A percentile compares a stretch with the other conserved stretches of the same genome.
These are phyloP conservation scores for Metschnikowia borealis DNA, from an alignment of 805 yeast genomes.

Conservation along the genomic window DNA sequence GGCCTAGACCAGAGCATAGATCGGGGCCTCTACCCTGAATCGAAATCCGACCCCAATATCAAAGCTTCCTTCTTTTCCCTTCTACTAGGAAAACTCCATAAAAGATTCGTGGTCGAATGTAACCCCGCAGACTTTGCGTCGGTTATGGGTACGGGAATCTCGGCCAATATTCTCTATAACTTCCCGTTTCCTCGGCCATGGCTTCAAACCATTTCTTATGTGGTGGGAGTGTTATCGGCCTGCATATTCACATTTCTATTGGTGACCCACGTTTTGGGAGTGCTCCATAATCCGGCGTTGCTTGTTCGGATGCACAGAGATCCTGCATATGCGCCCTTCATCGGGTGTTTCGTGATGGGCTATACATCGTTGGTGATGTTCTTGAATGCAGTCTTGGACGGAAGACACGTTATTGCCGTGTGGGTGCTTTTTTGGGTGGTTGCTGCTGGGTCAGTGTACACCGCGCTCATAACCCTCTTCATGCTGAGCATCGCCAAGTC, in stretches of 20 bases:
- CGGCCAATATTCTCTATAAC: constrained; percentile 53
- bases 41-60: background rate
- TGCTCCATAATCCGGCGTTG: constrained; percentile 28
- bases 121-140: constrained; percentile 62
- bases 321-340: constrained; percentile 51
- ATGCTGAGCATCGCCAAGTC: constrained; percentile 42
- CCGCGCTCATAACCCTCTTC: constrained; percentile 59
- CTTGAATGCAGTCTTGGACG: constrained; percentile 44
- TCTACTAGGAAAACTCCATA: constrained; percentile 6
- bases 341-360: constrained; percentile 85
- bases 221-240: constrained; percentile 60
- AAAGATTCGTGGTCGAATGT: constrained; percentile 22
- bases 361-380: constrained; percentile 59
- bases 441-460: constrained; percentile 47
- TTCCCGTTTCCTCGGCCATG: constrained; percentile 66
- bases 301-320: constrained; percentile 22
- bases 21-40: too few species aligned
- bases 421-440: constrained; percentile 77
- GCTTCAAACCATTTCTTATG: constrained; percentile 53
- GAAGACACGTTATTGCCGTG: constrained; percentile 43
- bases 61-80: background rate
- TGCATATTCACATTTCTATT: constrained; percentile 43
- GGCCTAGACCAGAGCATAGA: too few species aligned
- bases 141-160: constrained; percentile 85
- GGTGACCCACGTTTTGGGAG: constrained; percentile 38